A percentile compares a stretch with the other conserved stretches of the same genome.
Conservation (phyloP, 129 eudicot genomes). For the Mikania micrantha region DNA sequence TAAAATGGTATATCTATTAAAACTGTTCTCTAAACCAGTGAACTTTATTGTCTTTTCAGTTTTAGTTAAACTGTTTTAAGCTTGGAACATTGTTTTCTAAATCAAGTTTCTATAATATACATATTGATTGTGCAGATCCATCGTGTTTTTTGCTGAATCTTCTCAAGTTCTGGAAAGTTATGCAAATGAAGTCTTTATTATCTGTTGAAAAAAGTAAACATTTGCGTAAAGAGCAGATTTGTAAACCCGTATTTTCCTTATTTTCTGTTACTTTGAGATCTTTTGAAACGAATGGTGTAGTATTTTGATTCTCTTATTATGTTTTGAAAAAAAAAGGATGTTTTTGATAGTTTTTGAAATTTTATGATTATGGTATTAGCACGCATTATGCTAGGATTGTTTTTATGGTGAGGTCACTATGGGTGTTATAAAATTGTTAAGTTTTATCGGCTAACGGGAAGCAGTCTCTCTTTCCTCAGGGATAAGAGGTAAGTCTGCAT, state of each 20-base stretch:
- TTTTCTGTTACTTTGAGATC: conserved; percentile 36
- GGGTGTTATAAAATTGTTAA: neutral
- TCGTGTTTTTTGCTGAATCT: conserved; percentile 88
- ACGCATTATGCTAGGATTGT: neutral
- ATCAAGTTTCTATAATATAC: conserved; percentile 40
- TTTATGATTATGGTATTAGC: neutral
- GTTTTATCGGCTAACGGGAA: conserved; percentile 5
- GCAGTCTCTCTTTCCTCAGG: no score
- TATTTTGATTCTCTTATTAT: conserved; percentile 21
- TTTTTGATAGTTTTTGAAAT: neutral
- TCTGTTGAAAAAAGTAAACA: conserved; percentile 59
- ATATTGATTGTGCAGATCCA: conserved; percentile 92
- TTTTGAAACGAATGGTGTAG: conserved; percentile 62
- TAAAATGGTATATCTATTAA: neutral
- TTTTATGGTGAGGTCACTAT: neutral
- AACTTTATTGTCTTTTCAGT: conserved; percentile 17
- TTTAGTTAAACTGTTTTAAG: conserved; percentile 27
- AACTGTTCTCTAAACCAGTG: conserved; percentile 1
- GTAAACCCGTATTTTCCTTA: conserved; percentile 50
- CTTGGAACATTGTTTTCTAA: conserved; percentile 34
- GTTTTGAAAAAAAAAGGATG: conserved; percentile 18
- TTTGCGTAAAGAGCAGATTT: conserved; percentile 60
- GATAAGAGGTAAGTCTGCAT: no score
- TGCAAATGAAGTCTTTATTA: conserved; percentile 75
- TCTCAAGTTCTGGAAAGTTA: conserved; percentile 67